Evolutionary conservation across 176 grass and related monocot species (phyloP).

Genomic region (Eleusine indica): DNA sequence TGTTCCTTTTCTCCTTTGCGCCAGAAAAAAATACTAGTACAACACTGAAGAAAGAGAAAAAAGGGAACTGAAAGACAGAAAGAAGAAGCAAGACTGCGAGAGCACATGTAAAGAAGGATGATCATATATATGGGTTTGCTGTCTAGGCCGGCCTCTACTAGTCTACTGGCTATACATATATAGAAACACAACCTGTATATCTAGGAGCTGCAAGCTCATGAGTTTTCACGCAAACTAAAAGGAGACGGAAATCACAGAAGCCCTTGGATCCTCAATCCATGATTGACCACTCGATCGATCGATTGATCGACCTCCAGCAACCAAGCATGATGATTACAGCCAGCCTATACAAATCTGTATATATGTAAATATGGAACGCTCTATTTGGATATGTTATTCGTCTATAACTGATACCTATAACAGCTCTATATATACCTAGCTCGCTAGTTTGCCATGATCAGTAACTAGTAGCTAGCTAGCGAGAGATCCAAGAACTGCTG

Average conservation of each 20-base stretch:
- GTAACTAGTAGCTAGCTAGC: slow-evolving; percentile 5
- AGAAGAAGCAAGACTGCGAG: not conserved
- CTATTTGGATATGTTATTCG: too few species aligned
- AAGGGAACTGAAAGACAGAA: slow-evolving; percentile 34
- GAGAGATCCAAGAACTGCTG: slow-evolving; percentile 53
- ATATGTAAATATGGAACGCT: too few species aligned
- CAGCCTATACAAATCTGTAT: too few species aligned
- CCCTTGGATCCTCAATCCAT: too few species aligned
- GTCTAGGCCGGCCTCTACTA: not conserved
- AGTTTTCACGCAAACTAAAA: not conserved
- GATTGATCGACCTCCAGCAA: too few species aligned
- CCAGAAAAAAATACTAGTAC: slow-evolving; percentile 13
- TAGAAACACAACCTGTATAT: not conserved
- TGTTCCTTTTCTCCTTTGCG: not conserved
- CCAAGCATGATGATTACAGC: too few species aligned
- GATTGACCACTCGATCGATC: too few species aligned
- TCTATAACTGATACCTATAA: not conserved
- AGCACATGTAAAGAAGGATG: slow-evolving; percentile 37
- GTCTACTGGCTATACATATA: not conserved
- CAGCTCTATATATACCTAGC: not conserved
- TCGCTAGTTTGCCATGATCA: slow-evolving; percentile 37
- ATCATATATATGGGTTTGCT: slow-evolving; percentile 30
- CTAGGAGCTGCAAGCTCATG: not conserved
- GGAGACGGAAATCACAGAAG: too few species aligned
- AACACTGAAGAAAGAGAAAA: slow-evolving; percentile 35